Conservation (phyloP, 345 rosid genomes). For the Brassica cretica region DNA sequence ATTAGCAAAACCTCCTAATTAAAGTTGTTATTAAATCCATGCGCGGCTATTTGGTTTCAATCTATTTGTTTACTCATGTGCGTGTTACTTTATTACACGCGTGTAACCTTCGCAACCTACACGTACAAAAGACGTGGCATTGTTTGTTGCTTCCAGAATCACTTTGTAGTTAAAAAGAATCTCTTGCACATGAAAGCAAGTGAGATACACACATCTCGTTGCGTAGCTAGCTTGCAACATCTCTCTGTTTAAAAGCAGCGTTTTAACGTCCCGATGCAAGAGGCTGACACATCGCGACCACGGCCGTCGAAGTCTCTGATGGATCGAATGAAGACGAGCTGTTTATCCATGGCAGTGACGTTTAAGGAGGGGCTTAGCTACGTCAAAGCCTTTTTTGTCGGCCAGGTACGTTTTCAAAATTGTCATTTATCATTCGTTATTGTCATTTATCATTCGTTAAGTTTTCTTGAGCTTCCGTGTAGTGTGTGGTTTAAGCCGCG, state of each 20-base stretch:
- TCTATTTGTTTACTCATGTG: background rate
- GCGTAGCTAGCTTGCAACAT: background rate
- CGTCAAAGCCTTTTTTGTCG: conserved; percentile 52
- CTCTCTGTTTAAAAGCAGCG: conserved; percentile 3
- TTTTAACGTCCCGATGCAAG: conserved; percentile 9
- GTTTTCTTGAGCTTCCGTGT: background rate
- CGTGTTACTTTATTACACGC: conserved; percentile 8
- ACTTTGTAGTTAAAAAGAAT: conserved; percentile 6
- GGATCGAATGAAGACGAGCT: conserved; percentile 41
- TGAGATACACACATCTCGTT: background rate
- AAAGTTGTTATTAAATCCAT: background rate
- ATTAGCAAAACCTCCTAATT: conserved; percentile 2
- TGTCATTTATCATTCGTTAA: background rate
- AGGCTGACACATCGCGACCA: background rate
- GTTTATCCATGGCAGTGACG: conserved; percentile 48
- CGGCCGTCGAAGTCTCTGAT: conserved; percentile 27
- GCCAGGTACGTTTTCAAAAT: conserved; percentile 36
- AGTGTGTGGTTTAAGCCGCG: background rate
- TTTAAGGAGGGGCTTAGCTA: conserved; percentile 52
- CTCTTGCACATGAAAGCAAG: conserved; percentile 13
- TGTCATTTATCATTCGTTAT: background rate
- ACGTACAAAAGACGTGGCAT: conserved; percentile 18
- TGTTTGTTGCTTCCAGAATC: conserved; percentile 17
- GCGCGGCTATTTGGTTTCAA: background rate
- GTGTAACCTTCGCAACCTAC: background rate